Base-by-base conservation (phyloP, 257 asterid species). In the Penstemon davidsonii region DNA sequence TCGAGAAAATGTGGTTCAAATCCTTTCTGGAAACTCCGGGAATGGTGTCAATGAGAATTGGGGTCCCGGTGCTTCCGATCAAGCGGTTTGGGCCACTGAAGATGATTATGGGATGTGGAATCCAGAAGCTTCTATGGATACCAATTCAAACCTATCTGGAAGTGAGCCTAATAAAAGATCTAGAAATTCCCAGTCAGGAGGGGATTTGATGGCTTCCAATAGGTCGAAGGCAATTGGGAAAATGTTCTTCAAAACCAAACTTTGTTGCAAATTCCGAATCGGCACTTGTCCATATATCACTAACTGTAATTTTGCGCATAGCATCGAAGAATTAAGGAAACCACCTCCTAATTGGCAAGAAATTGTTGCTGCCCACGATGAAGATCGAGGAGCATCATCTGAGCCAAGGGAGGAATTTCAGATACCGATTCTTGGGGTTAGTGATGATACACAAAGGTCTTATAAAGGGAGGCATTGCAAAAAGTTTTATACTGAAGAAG, bases 301-400 rank as follows among this genome's bases (percentile, higher is more conserved):
- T 3, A 89, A 89, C 73, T 89, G 96, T 66, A 89, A 89, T 46
- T 89, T 89, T 62, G 94, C 96, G 0, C 96, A 80, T 39, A 73
- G 79, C 66, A 62, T 73, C 15, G 84, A 80, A 71, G 96, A 89
- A 61, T 85, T 89, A 8, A 80, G 90, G 56, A 83, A 86, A 45
- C 96, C 96, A 0, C 96, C 96, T 42, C 90, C 91, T 6, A 85
- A 89, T 47, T 89, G 94, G 96, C 94, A 89, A 76, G 96, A 89
- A 25, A 86, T 89, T 15, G 87, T 89, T 40, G 88, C 92, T 63
- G 87, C 86, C 5, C 87, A 82, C 9, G 90, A 87, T 79, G 96
- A 85, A 5, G 93, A 81, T 2, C 72, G 80, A 45, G 82, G 67
- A 13, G 57, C 50, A 36, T 67, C 79, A 4, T 64, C 79, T 40